Percentiles rank a stretch among this genome's conserved stretches.
Conservation (phyloP, 1,284 basidiomycete species). For the Phellinidium pouzarii region DNA sequence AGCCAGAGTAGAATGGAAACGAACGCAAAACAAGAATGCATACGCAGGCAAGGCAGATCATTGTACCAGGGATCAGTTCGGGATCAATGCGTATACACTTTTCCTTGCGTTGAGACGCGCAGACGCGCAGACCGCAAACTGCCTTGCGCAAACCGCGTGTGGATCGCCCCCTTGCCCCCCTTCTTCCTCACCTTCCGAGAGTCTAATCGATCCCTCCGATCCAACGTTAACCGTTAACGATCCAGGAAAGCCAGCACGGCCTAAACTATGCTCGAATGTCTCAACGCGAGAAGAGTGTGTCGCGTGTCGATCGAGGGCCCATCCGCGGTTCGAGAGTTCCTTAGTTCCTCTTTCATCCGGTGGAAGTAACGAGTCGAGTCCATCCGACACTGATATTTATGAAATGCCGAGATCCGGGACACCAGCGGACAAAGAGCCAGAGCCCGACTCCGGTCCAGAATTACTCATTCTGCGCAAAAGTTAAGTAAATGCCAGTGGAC, state of each 20-base stretch:
- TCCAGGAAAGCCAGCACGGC: not conserved
- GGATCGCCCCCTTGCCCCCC: not conserved
- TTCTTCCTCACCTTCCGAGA: not conserved
- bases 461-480: not conserved
- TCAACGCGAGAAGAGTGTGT: not conserved
- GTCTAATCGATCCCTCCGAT: not conserved
- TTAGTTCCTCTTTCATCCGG: not conserved
- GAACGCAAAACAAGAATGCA: not conserved
- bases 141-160: not conserved
- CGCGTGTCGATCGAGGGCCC: not conserved
- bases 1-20: not conserved
- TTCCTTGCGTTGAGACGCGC: not conserved
- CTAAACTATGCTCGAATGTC: not conserved
- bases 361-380: not conserved
- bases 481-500: not conserved
- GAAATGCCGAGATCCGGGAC: not conserved
- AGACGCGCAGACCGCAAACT: not conserved
- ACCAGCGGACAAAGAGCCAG: not conserved
- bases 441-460: not conserved
- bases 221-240: not conserved
- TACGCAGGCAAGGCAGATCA: not conserved
- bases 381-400: not conserved
- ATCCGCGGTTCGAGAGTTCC: not conserved
- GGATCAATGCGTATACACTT: not conserved
- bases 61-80: not conserved